A percentile compares a stretch with the other conserved stretches of the same genome.
Evolutionary conservation across 2,329 filamentous ascomycete genomes (phyloP).

Genomic region (Sporothrix humicola): DNA sequence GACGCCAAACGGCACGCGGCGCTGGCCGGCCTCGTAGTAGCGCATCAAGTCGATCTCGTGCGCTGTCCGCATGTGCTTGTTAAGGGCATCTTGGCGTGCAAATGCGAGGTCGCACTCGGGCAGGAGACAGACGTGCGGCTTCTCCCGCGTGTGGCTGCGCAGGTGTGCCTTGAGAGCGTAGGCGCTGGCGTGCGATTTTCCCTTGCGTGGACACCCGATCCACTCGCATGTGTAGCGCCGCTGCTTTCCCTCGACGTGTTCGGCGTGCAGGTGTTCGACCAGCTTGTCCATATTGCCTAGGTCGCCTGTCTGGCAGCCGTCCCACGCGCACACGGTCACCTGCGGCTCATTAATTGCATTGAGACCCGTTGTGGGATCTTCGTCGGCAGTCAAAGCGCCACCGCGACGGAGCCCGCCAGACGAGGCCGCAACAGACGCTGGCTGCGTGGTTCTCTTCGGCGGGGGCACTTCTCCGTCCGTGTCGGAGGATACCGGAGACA

Average conservation of each 20-base stretch:
- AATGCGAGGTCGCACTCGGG: conserved; percentile 99
- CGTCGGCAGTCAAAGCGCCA: conserved; percentile 2
- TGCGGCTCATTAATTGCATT: conserved; percentile 68
- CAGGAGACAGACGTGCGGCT: conserved; percentile 95
- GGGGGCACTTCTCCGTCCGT: conserved; percentile 80
- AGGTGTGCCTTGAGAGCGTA: conserved; percentile 97
- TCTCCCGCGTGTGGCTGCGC: conserved; percentile 96
- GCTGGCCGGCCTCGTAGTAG: conserved; percentile 76
- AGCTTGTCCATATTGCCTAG: conserved; percentile 80
- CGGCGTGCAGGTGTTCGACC: conserved; percentile 85
- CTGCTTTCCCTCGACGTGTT: conserved; percentile 90
- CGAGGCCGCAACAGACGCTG: neutral
- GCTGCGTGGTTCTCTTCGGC: conserved; percentile 20
- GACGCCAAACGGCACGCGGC: conserved; percentile 62
- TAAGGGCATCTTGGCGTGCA: conserved; percentile 90
- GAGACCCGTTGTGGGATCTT: neutral
- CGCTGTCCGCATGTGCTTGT: conserved; percentile 98
- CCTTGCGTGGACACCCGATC: conserved; percentile 86
- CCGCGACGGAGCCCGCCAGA: conserved; percentile 9
- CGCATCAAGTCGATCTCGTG: conserved; percentile 94
- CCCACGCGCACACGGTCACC: conserved; percentile 79
- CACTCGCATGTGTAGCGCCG: conserved; percentile 99
- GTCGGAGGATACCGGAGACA: conserved; percentile 84
- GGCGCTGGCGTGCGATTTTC: conserved; percentile 88
- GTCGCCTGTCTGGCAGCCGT: conserved; percentile 73